These are phyloP conservation scores for Blastocystis sp. DNA, from an alignment of 352 stramenopile genomes.

Conservation along the genomic window DNA sequence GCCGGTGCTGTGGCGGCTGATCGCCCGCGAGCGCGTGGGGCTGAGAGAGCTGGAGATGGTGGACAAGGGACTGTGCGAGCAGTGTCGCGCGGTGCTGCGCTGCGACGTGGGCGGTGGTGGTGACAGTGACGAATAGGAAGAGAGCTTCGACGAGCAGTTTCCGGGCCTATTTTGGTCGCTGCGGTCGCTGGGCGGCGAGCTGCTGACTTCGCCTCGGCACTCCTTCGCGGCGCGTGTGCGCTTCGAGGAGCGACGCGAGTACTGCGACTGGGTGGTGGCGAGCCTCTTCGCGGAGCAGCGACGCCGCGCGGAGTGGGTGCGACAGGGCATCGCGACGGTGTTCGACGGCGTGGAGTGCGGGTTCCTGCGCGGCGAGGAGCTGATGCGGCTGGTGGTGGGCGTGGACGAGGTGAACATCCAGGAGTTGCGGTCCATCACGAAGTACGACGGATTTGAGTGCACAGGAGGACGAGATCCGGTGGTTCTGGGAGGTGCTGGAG, in stretches of 20 bases:
- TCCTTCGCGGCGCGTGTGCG: not conserved
- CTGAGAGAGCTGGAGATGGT: conserved; percentile 12
- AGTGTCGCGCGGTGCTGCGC: not conserved
- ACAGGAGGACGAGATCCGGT: conserved; percentile 22
- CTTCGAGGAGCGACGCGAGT: not conserved
- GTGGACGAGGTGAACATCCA: conserved; percentile 17
- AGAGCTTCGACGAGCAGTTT: not conserved
- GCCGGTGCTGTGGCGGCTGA: conserved; percentile 21
- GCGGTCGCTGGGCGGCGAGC: not conserved
- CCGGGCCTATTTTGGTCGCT: not conserved
- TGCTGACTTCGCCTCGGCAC: not conserved
- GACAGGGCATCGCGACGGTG: not conserved
- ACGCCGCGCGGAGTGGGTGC: not conserved
- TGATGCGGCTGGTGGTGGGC: conserved; percentile 50
- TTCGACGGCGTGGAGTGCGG: conserved; percentile 14
- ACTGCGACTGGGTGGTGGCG: not conserved
- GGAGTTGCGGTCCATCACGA: conserved; percentile 34
- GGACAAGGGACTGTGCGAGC: not conserved
- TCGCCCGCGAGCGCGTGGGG: not conserved
- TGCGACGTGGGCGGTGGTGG: not conserved
- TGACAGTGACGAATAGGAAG: not conserved
- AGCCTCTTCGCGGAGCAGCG: not conserved
- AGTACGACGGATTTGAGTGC: conserved; percentile 49
- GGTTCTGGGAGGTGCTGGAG: conserved; percentile 48
- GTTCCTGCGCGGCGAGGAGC: not conserved